A percentile compares a stretch with the other conserved stretches of the same genome.
phyloP scores from a whole-genome alignment of 2,329 filamentous ascomycete genomes.

The Xylariales sp. region DNA sequence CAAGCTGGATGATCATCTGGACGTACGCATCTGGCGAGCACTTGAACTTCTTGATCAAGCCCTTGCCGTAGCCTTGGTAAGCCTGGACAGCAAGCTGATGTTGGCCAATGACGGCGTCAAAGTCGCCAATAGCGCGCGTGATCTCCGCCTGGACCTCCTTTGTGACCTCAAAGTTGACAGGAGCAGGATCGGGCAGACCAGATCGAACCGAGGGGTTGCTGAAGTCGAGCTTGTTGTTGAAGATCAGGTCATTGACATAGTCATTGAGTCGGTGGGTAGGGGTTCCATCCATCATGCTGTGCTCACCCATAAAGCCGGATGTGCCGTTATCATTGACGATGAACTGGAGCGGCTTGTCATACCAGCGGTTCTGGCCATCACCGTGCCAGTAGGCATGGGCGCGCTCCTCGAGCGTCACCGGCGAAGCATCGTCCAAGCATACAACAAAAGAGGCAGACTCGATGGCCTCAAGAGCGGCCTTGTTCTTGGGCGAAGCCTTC shows the following conservation, averaged over 20 bases:
- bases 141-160: conserved; percentile 73
- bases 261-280: conserved; percentile 96
- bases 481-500: conserved; percentile 73
- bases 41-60: conserved; percentile 98
- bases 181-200: conserved; percentile 74
- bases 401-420: conserved; percentile 92
- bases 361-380: conserved; percentile 93
- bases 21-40: conserved; percentile 97
- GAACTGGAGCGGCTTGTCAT: conserved; percentile 96
- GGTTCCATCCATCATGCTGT: conserved; percentile 99
- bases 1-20: conserved; percentile 97
- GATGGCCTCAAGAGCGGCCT: conserved; percentile 70
- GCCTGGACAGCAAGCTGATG: conserved; percentile 93
- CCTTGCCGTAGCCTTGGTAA: conserved; percentile 97
- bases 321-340: conserved; percentile 98
- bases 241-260: conserved; percentile 86
- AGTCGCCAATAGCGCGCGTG: conserved; percentile 72
- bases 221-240: conserved; percentile 91
- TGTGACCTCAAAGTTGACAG: conserved; percentile 74
- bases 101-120: conserved; percentile 73
- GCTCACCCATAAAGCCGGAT: conserved; percentile 95
- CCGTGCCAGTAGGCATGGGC: conserved; percentile 98
- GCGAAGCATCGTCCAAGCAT: conserved; percentile 86
- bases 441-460: conserved; percentile 88
- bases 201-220: conserved; percentile 74